Evolutionary conservation across 352 stramenopile genomes (phyloP).

Genomic region (Pythium scleroteichum): DNA sequence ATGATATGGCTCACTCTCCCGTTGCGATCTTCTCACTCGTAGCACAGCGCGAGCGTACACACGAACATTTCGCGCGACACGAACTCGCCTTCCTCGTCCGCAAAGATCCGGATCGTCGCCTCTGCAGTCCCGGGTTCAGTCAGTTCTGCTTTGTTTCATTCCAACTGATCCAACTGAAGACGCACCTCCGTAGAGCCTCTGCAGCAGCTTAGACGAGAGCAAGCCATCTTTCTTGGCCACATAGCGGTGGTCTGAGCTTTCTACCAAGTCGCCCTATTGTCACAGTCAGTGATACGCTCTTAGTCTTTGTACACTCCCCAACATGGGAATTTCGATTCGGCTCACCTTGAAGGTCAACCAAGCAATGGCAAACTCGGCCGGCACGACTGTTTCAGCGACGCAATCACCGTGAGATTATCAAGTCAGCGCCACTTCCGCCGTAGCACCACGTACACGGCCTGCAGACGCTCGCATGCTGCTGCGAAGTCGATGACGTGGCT

Average conservation of each 20-base stretch:
- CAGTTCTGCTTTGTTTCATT: background rate
- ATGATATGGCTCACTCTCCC: no score
- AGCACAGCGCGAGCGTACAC: conserved; percentile 64
- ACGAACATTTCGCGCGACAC: conserved; percentile 80
- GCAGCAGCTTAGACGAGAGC: conserved; percentile 74
- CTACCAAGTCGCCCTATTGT: conserved; percentile 62
- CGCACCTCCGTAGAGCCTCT: conserved; percentile 71
- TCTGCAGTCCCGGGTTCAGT: conserved; percentile 29
- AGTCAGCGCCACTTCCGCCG: no score
- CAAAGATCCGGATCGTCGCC: conserved; percentile 64
- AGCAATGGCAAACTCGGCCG: conserved; percentile 78
- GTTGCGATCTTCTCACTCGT: conserved; percentile 48
- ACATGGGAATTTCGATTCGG: background rate
- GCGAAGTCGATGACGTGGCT: conserved; percentile 9
- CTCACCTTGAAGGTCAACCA: conserved; percentile 87
- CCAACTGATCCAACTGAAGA: background rate
- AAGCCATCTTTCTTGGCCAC: conserved; percentile 71
- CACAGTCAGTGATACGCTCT: background rate
- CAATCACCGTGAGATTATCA: background rate
- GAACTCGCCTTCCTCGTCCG: conserved; percentile 48
- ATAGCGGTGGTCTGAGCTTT: conserved; percentile 63
- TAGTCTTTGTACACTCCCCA: background rate
- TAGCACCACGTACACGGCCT: conserved; percentile 14
- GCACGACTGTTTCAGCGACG: conserved; percentile 45
- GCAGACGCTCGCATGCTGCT: background rate